Conservation (phyloP, 768 basidiomycete species). For the Podaxis sp. region DNA sequence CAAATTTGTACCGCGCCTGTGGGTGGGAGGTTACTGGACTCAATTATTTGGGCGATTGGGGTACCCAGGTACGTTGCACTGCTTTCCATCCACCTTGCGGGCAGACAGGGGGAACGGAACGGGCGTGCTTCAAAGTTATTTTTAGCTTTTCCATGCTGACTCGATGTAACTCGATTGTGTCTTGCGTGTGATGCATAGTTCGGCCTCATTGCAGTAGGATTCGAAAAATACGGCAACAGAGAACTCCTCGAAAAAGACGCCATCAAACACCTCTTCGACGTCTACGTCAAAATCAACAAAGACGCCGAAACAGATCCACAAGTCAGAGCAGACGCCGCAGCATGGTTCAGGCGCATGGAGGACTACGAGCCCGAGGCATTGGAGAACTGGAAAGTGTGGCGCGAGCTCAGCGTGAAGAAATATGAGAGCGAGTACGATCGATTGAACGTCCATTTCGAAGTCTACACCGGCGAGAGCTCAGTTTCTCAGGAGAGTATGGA, state of each 20-base stretch:
- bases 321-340: slow-evolving; percentile 75
- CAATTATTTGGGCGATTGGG: slow-evolving; percentile 99
- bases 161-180: no score
- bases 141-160: no score
- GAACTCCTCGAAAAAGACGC: slow-evolving; percentile 83
- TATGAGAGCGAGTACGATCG: slow-evolving; percentile 87
- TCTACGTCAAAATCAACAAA: slow-evolving; percentile 81
- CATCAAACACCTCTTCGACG: slow-evolving; percentile 91
- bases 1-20: slow-evolving; percentile 87
- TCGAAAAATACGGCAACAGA: slow-evolving; percentile 87
- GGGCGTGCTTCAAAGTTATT: no score
- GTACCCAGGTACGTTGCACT: slow-evolving; percentile 73
- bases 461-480: slow-evolving; percentile 88
- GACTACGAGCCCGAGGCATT: slow-evolving; percentile 86
- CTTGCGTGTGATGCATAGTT: background rate
- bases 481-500: slow-evolving; percentile 75
- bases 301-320: slow-evolving; percentile 62
- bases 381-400: slow-evolving; percentile 90
- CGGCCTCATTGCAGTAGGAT: slow-evolving; percentile 5
- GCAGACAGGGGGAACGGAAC: no score
- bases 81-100: background rate
- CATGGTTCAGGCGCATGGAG: slow-evolving; percentile 95
- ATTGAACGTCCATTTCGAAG: slow-evolving; percentile 88
- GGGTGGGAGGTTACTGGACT: slow-evolving; percentile 91
- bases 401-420: slow-evolving; percentile 85